Evolutionary conservation across 1,284 basidiomycete species (phyloP), one percentile per base, ranked within the genome.

Genomic region (Ganoderma multipileum): DNA sequence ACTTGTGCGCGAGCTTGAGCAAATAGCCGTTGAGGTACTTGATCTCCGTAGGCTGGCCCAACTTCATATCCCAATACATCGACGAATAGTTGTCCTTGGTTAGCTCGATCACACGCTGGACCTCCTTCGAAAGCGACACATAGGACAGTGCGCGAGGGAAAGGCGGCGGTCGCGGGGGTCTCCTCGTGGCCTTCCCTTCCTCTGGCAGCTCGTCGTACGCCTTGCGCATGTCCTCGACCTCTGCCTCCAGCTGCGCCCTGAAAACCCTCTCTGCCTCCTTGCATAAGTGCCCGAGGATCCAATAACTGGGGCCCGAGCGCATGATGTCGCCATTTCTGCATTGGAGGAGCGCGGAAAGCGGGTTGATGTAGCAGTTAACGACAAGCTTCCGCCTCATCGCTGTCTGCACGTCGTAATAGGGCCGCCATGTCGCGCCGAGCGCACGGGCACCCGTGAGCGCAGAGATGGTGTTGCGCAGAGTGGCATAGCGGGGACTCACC

Each of bases 1-100:
- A 87, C 54, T 84, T 81, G 59, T 81, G 74, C 9, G 93, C 97
- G 7, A 97, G 81, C 12, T 82, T 81, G 30, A 90, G 77, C 60
- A 99, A 80, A 79, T 97, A 95, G 8, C 97, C 97, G 74, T 96
- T 97, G 77, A 99, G 87, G 76, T 86, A 96, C 30, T 93, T 89
- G 47, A 97, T 86, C 81, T 97, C 95, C 0, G 95, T 95, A 30
- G 76, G 68, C 65, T 81, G 82, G 42, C 89, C 89, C 60, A 80
- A 79, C 70, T 84, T 84, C 44, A 95, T 79, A 74, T 96, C 94
- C 20, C 82, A 77, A 20, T 94, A 83, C 90, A 95, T 96, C n/a
- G 91, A 93, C 11, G 93, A 94, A 57, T 88, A 86, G 76, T 95
- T 95, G 16, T 81, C 79, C 57, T 79, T 81, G 4, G 94, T 95